Percentiles rank a stretch among this genome's conserved stretches.
phyloP scores from a whole-genome alignment of 2,329 filamentous ascomycete genomes.

The Sporothrix mexicana region DNA sequence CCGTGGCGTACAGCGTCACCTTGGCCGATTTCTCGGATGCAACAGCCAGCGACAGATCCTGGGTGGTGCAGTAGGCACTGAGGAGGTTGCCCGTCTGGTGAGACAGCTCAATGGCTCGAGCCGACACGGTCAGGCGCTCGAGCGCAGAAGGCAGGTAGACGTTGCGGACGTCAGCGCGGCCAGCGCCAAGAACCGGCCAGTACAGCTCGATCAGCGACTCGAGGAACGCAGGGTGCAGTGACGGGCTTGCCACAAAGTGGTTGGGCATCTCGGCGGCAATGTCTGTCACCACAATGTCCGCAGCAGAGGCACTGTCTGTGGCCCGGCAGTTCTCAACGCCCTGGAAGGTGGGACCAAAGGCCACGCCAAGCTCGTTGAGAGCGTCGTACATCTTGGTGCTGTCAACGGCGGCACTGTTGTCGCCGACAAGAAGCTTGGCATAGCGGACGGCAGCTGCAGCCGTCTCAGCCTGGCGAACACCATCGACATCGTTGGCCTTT shows the following conservation, averaged over 20 bases:
- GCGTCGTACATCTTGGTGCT: slow-evolving; percentile 52
- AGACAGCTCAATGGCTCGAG: slow-evolving; percentile 40
- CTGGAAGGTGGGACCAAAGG: slow-evolving; percentile 60
- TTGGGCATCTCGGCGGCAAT: slow-evolving; percentile 50
- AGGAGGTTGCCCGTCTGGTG: slow-evolving; percentile 44
- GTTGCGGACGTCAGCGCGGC: slow-evolving; percentile 43
- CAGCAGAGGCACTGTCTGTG: slow-evolving; percentile 44
- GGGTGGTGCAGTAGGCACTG: slow-evolving; percentile 47
- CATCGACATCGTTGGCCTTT: slow-evolving; percentile 49
- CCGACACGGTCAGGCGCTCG: slow-evolving; percentile 48
- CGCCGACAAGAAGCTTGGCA: slow-evolving; percentile 37
- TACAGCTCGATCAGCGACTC: slow-evolving; percentile 52
- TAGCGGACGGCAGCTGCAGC: slow-evolving; percentile 43
- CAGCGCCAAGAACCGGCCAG: slow-evolving; percentile 48
- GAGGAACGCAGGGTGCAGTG: slow-evolving; percentile 49
- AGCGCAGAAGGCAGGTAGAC: slow-evolving; percentile 54
- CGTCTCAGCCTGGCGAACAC: slow-evolving; percentile 43
- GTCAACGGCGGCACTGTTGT: slow-evolving; percentile 40
- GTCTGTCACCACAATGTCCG: slow-evolving; percentile 47
- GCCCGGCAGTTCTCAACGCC: slow-evolving; percentile 55
- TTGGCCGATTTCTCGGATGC: slow-evolving; percentile 46
- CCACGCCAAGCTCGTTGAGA: slow-evolving; percentile 54
- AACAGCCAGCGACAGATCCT: slow-evolving; percentile 38
- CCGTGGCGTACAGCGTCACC: slow-evolving; percentile 47
- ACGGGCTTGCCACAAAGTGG: slow-evolving; percentile 43